phyloP scores from a whole-genome alignment of 768 basidiomycete genomes.

The Tulasnella sp. region DNA sequence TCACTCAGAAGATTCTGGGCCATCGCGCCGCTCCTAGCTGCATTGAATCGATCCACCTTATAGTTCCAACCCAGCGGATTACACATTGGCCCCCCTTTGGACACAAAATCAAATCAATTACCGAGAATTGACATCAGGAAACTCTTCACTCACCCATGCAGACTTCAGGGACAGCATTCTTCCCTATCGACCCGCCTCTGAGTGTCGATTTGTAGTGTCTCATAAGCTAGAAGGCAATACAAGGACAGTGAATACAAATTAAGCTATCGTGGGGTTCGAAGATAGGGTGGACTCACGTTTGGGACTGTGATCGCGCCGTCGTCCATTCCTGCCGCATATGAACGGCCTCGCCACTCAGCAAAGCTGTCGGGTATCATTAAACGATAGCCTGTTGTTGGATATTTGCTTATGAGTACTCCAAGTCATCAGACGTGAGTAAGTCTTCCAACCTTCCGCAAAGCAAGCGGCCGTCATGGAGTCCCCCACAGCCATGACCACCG shows the following conservation, averaged over 20 bases:
- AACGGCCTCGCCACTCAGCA: conserved; percentile 21
- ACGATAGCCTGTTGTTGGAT: conserved; percentile 12
- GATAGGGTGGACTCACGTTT: conserved; percentile 15
- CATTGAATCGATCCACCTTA: conserved; percentile 17
- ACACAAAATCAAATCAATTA: neutral
- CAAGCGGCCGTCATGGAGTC: conserved; percentile 29
- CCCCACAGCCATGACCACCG: conserved; percentile 27
- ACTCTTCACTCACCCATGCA: conserved; percentile 16
- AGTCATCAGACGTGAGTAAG: neutral
- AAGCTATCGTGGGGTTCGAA: neutral
- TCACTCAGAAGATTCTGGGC: conserved; percentile 17
- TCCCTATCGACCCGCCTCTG: conserved; percentile 15
- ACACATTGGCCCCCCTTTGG: conserved; percentile 1
- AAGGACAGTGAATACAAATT: neutral
- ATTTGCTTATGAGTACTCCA: no score
- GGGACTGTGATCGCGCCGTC: conserved; percentile 21
- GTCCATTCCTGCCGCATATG: conserved; percentile 22
- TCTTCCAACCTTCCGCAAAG: conserved; percentile 19
- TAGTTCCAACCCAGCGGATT: conserved; percentile 17
- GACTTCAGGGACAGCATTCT: conserved; percentile 17
- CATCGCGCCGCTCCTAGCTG: conserved; percentile 17
- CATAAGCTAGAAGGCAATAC: conserved; percentile 12
- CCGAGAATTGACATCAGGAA: neutral
- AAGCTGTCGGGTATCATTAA: conserved; percentile 14
- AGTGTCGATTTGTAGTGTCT: conserved; percentile 17